Evolutionary conservation across 179 eudicot species (phyloP).

Genomic region (Patellifolia procumbens): DNA sequence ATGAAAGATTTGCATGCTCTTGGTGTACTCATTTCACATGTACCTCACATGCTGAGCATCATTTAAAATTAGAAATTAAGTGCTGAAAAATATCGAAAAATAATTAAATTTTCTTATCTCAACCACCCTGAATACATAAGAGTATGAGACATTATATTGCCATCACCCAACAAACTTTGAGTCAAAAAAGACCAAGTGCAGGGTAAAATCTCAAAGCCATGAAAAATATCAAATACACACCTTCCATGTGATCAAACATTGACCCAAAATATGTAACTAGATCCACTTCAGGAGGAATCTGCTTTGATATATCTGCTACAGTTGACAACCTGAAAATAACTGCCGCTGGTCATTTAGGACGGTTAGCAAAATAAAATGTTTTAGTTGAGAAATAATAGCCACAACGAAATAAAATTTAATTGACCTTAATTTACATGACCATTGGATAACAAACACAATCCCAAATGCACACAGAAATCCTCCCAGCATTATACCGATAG

Average conservation of each 20-base stretch:
- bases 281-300: conserved; percentile 41
- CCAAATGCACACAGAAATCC: not conserved
- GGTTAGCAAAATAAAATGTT: conserved; percentile 18
- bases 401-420: not conserved
- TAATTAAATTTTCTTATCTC: not conserved
- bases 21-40: not conserved
- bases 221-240: conserved; percentile 34
- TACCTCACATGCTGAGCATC: not conserved
- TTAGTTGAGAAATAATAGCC: conserved; percentile 30
- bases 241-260: conserved; percentile 55
- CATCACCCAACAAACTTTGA: not conserved
- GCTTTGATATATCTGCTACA: conserved; percentile 41
- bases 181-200: not conserved
- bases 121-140: not conserved
- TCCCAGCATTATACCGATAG: conserved; percentile 3
- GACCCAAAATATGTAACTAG: conserved; percentile 56
- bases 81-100: not conserved
- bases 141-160: not conserved
- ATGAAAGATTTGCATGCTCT: conserved; percentile 9
- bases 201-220: not conserved
- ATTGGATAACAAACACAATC: not conserved
- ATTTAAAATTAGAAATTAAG: not conserved
- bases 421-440: conserved; percentile 1
- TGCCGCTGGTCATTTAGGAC: conserved; percentile 53
- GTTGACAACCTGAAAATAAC: conserved; percentile 81